Percentiles rank a stretch among this genome's conserved stretches.
These are phyloP conservation scores for Osmanthus fragrans DNA, from an alignment of 257 asterid species.

Conservation along the genomic window DNA sequence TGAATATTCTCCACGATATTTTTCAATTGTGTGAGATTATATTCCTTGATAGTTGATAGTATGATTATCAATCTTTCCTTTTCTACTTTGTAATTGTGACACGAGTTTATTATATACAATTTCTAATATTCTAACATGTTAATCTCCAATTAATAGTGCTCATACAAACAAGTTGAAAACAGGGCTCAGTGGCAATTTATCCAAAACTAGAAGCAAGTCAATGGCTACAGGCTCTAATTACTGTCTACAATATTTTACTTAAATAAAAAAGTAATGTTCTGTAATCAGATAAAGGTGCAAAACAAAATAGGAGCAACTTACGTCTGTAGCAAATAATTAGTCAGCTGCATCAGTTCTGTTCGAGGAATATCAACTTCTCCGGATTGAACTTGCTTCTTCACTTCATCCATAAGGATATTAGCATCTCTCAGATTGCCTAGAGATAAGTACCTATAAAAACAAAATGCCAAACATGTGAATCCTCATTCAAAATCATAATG, in stretches of 20 bases:
- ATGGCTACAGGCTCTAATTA: neutral
- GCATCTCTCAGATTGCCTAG: conserved; percentile 97
- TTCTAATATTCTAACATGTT: no score
- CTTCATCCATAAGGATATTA: conserved; percentile 72
- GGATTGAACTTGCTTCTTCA: conserved; percentile 62
- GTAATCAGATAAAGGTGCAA: conserved; percentile 6
- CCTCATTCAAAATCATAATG: neutral
- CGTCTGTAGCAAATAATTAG: conserved; percentile 76
- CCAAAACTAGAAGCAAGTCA: neutral
- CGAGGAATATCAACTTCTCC: conserved; percentile 64
- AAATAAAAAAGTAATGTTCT: neutral
- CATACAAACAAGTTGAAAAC: neutral
- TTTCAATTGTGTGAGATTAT: no score
- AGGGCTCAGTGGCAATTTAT: neutral
- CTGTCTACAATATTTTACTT: neutral
- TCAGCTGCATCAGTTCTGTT: conserved; percentile 76
- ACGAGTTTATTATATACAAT: no score
- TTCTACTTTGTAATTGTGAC: no score
- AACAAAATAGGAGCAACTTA: conserved; percentile 35
- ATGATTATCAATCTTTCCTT: no score
- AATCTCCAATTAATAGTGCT: neutral
- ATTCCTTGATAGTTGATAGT: no score
- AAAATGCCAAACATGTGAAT: neutral
- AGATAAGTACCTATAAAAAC: conserved; percentile 65
- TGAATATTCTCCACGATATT: no score